Evolutionary conservation across 176 grass and related monocot species (phyloP), one percentile per base, ranked within the genome.

Genomic region (Tillandsia fasciculata): DNA sequence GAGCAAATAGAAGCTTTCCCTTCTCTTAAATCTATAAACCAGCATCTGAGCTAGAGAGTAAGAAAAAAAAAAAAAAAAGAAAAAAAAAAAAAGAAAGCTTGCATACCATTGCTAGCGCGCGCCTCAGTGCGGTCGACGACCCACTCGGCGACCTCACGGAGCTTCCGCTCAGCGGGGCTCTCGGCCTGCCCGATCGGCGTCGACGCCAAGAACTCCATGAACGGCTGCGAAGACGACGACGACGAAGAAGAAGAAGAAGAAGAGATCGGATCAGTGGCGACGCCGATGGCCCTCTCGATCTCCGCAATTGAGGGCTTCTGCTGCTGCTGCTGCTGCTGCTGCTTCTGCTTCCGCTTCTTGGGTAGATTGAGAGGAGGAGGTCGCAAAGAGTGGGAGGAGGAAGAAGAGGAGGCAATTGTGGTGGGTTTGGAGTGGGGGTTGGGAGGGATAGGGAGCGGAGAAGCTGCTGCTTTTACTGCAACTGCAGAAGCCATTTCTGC

Each of bases 71-170:
- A 14, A 65, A 13, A 3, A 1, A 65, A 12, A 27, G 1, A 28
- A 26, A 6, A 14, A 59, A 61, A 10, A 64, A 13, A 64, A 61
- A 9, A 15, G 14, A 49, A 10, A 64, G 51, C 2, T 51, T 63
- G 0, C 28, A 51, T 72, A 93, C 90, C 90, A 72, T 63, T 51
- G 47, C 74, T 75, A 1, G 81, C 77, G 14, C 85, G 72, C 14
- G 63, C 50, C 83, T 96, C 92, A 13, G 92, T 88, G 71, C 52
- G 68, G 2, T 87, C 86, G 24, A 84, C 84, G 48, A 96, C 72
- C 83, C 84, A 91, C 83, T 92, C 86, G 48, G 92, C 88, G 10
- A 74, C 71, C 86, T 96, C 81, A 28, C 92, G 83, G 73, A 96
- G 70, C 10, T 82, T 82, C 67, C 71, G 83, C 81, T 96, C 87